Evolutionary conservation across 257 asterid species (phyloP), one percentile per base, ranked within the genome.

Genomic region (Ajuga chamaepitys): DNA sequence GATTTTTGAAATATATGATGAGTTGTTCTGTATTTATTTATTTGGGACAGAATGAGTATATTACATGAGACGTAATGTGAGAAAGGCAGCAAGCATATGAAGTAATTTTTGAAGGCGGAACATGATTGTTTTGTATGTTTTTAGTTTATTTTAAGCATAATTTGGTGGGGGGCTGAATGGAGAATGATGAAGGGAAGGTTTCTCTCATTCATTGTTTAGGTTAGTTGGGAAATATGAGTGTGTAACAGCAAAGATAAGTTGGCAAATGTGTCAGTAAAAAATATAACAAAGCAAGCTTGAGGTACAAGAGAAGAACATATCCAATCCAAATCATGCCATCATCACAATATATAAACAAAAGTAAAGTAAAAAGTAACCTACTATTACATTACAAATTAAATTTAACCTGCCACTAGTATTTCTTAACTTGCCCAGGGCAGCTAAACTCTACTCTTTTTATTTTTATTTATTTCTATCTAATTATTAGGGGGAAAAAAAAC

Each of bases 241-340:
- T 87, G 89, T 62, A 87, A 87, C 87, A 87, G 95, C 95, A 79
- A 83, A 83, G 85, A 80, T 62, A 79, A 80, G 75, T 81, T 87
- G 95, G 93, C 90, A 84, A 85, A 73, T 82, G 90, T 85, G 95
- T 86, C 95, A 88, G 96, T 75, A n/a, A 77, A 73, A 78, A 64
- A 45, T 13, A 9, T 2, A 9, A n/a, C 3, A 2, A 52, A 76
- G 74, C 76, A 85, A 84, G 71, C 96, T 88, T 88, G 89, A 70
- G 38, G 69, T 81, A 83, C 85, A 89, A 89, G 97, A 78, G 91
- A 89, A 74, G 87, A 82, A 85, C 92, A 82, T 80, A 82, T 72
- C 70, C 76, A 77, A 76, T 72, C 73, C 80, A 77, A 72, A 72
- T 64, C 77, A 70, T 70, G 73, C n/a, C n/a, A n/a, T n/a, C n/a